A percentile compares a stretch with the other conserved stretches of the same genome.
Evolutionary conservation across 352 stramenopile genomes (phyloP).

Genomic region (Phytopythium montanum): DNA sequence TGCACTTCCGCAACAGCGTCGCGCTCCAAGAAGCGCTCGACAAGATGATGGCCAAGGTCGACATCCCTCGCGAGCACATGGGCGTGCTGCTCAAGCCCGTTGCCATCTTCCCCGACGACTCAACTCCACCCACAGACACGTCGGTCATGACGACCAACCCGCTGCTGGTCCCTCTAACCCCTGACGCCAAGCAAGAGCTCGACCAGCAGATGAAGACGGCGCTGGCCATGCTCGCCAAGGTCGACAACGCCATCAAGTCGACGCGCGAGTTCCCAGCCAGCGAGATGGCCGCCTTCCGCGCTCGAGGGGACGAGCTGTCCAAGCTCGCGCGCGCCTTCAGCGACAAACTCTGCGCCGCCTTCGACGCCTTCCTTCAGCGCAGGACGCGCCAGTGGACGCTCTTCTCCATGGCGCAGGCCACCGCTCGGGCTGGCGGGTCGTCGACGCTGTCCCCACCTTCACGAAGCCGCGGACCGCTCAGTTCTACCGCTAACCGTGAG

Average conservation of each 20-base stretch:
- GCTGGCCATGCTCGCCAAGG: constrained; percentile 35
- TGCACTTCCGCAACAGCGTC: constrained; percentile 80
- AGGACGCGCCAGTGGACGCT: constrained; percentile 37
- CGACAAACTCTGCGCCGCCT: constrained; percentile 50
- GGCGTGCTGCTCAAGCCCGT: constrained; percentile 43
- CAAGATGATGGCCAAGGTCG: constrained; percentile 43
- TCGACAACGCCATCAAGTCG: constrained; percentile 58
- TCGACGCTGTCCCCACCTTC: constrained; percentile 4
- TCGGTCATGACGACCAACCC: constrained; percentile 1
- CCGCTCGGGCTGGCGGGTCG: background rate
- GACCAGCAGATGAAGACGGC: constrained; percentile 26
- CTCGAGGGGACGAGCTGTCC: constrained; percentile 48
- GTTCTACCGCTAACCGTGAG: constrained; percentile 15
- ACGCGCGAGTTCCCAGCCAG: constrained; percentile 51
- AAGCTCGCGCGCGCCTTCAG: constrained; percentile 37
- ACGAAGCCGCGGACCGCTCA: constrained; percentile 6
- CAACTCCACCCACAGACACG: background rate
- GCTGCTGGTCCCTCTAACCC: background rate
- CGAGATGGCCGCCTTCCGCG: constrained; percentile 60
- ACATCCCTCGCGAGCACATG: constrained; percentile 57
- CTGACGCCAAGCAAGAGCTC: constrained; percentile 14
- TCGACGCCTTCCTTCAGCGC: constrained; percentile 55
- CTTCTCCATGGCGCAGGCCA: constrained; percentile 12
- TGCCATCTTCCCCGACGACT: constrained; percentile 43
- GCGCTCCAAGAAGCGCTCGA: constrained; percentile 50